phyloP scores from a whole-genome alignment of 1,139 yeast species.

The Pichia sp. region DNA sequence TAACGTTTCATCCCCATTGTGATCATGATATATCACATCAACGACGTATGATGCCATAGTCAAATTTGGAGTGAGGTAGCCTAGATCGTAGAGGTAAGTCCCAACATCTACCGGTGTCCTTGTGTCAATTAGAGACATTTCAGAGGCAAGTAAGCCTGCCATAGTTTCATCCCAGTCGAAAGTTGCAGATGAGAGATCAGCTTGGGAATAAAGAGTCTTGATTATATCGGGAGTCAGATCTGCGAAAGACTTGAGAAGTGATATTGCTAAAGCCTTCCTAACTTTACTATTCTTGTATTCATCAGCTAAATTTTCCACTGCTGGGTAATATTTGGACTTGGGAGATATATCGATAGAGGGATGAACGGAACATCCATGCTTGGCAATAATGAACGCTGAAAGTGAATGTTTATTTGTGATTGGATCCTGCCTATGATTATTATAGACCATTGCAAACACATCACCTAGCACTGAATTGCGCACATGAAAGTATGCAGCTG shows the following conservation, averaged over 20 bases:
- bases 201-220: slow-evolving; percentile 19
- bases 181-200: slow-evolving; percentile 22
- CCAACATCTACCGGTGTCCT: slow-evolving; percentile 55
- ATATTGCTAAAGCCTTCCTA: slow-evolving; percentile 69
- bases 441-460: slow-evolving; percentile 46
- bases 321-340: slow-evolving; percentile 68
- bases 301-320: slow-evolving; percentile 60
- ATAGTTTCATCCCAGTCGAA: slow-evolving; percentile 67
- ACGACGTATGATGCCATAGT: slow-evolving; percentile 47
- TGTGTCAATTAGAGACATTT: slow-evolving; percentile 44
- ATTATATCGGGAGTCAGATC: slow-evolving; percentile 32
- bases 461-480: slow-evolving; percentile 48
- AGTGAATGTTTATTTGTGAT: slow-evolving; percentile 33
- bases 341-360: slow-evolving; percentile 53
- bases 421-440: slow-evolving; percentile 28
- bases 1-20: slow-evolving; percentile 26
- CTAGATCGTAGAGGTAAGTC: slow-evolving; percentile 39
- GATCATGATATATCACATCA: slow-evolving; percentile 68
- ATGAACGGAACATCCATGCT: slow-evolving; percentile 61
- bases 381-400: slow-evolving; percentile 57
- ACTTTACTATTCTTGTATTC: slow-evolving; percentile 50
- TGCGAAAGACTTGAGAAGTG: slow-evolving; percentile 62
- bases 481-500: slow-evolving; percentile 52
- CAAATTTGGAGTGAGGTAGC: slow-evolving; percentile 40
- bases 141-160: slow-evolving; percentile 68